Conservation (phyloP, 768 basidiomycete genomes). For the Suillus brevipes region DNA sequence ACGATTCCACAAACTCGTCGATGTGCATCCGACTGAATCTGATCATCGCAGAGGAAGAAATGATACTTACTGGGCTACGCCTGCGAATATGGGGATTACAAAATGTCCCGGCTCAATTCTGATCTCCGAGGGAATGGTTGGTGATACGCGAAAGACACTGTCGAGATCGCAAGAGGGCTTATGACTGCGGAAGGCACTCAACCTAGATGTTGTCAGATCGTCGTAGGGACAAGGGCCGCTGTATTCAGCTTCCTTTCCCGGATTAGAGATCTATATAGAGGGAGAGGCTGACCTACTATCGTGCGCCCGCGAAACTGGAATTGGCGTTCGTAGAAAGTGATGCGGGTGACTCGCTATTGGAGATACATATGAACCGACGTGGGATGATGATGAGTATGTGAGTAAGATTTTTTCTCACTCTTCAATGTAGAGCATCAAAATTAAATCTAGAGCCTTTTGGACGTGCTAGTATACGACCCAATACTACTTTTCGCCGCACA, state of each 20-base stretch:
- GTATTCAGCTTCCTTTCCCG: not conserved
- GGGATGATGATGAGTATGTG: not conserved
- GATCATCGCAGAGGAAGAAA: not conserved
- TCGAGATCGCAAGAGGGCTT: not conserved
- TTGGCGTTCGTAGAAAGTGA: not conserved
- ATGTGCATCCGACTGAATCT: not conserved
- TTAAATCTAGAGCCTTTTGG: not conserved
- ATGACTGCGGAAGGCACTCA: not conserved
- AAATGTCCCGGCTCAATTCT: not conserved
- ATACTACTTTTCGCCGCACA: no score
- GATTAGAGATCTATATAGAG: not conserved
- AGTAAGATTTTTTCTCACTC: not conserved
- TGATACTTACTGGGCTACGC: no score
- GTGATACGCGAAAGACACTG: not conserved
- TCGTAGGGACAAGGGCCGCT: not conserved
- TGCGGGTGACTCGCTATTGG: no score
- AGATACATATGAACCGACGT: not conserved
- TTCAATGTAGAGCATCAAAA: not conserved
- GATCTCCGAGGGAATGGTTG: not conserved
- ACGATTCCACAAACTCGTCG: not conserved
- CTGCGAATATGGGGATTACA: not conserved
- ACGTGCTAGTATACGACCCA: not conserved
- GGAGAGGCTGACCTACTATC: not conserved
- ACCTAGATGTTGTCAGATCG: not conserved
- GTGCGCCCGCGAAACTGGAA: not conserved